Evolutionary conservation across 2,329 filamentous ascomycete genomes (phyloP).

Genomic region (Ciborinia camelliae): DNA sequence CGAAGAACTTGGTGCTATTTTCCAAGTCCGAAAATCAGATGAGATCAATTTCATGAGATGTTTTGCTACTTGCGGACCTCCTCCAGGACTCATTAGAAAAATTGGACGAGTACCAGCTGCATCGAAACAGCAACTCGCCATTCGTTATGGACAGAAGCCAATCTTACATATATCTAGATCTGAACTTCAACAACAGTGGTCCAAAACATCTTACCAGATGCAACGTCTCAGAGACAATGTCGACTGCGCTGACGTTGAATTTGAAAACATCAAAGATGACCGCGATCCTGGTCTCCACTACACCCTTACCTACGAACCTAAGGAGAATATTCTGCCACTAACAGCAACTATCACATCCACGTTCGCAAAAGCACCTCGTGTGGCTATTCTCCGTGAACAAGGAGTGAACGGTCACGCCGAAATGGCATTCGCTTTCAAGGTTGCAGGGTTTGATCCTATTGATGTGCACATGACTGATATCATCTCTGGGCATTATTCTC

Average conservation of each 20-base stretch:
- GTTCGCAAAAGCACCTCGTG: conserved; percentile 63
- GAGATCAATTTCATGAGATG: conserved; percentile 83
- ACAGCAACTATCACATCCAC: conserved; percentile 47
- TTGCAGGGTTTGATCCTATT: conserved; percentile 84
- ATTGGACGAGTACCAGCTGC: conserved; percentile 72
- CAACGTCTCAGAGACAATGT: conserved; percentile 89
- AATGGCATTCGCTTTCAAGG: conserved; percentile 94
- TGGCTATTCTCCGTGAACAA: conserved; percentile 92
- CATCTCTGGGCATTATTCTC: conserved; percentile 66
- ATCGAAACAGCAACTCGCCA: conserved; percentile 70
- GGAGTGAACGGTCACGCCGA: conserved; percentile 96
- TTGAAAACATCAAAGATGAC: conserved; percentile 68
- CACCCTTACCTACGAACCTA: conserved; percentile 74
- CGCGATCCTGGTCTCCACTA: conserved; percentile 80
- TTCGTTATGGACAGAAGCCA: conserved; percentile 67
- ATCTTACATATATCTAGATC: conserved; percentile 67
- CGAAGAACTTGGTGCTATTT: conserved; percentile 92
- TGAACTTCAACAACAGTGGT: conserved; percentile 83
- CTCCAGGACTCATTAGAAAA: conserved; percentile 75
- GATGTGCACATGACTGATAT: conserved; percentile 98
- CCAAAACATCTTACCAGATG: conserved; percentile 84
- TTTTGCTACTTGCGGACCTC: conserved; percentile 86
- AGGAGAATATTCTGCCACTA: conserved; percentile 70
- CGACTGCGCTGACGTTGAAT: conserved; percentile 80
- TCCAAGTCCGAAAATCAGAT: conserved; percentile 84